Evolutionary conservation across 495 filamentous ascomycete genomes (phyloP).

Genomic region (Annulohypoxylon moriforme): DNA sequence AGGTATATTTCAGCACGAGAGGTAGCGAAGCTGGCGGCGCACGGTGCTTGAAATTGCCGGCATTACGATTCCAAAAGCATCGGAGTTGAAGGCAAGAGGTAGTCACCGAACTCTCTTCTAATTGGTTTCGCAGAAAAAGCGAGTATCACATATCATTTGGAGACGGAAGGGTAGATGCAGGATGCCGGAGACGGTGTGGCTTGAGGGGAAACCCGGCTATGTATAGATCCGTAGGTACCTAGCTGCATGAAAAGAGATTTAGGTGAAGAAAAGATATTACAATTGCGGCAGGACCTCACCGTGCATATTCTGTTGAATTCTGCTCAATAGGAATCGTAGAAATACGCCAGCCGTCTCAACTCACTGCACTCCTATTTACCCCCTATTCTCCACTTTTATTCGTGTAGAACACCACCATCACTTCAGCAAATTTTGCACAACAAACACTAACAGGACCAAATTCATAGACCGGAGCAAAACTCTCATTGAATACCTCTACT

Average conservation of each 20-base stretch:
- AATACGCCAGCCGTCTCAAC: background rate
- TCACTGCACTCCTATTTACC: background rate
- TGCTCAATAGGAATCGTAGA: too few species aligned
- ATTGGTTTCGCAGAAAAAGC: background rate
- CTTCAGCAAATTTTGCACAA: background rate
- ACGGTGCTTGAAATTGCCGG: background rate
- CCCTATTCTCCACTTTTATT: background rate
- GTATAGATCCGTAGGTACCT: too few species aligned
- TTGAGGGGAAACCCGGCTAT: background rate
- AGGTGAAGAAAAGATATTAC: too few species aligned
- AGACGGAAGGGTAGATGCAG: background rate
- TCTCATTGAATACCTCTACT: background rate
- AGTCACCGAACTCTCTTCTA: background rate
- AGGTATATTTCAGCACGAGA: conserved; percentile 24
- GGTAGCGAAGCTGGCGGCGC: conserved; percentile 29
- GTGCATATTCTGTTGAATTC: too few species aligned
- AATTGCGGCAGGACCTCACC: too few species aligned
- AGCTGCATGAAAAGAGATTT: too few species aligned
- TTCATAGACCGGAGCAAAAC: background rate
- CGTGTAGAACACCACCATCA: background rate
- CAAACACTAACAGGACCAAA: background rate
- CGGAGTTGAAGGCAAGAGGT: background rate
- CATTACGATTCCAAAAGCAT: background rate
- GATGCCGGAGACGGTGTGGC: too few species aligned
- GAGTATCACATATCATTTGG: background rate